phyloP scores from a whole-genome alignment of 78 protist species.

The Speleostelium caveatum region DNA sequence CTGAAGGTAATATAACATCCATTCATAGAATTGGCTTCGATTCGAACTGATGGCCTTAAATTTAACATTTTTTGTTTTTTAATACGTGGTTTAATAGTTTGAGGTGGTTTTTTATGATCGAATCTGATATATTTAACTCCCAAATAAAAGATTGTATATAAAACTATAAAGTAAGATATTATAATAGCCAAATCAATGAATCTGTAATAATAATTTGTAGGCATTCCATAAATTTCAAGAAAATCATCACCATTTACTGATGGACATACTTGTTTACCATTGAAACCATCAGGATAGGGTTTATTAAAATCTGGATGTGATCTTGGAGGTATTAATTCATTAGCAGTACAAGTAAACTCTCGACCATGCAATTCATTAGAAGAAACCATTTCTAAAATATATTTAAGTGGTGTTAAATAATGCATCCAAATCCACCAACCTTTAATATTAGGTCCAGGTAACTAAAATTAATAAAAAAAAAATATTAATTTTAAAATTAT shows the following conservation, averaged over 20 bases:
- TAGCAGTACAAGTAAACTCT: neutral
- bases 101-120: neutral
- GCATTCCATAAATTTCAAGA: neutral
- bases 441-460: slow-evolving; percentile 1
- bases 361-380: slow-evolving; percentile 35
- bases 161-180: neutral
- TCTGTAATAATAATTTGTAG: neutral
- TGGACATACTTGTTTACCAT: slow-evolving; percentile 7
- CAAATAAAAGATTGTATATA: neutral
- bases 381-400: neutral
- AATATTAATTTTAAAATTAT: no score
- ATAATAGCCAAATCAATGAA: neutral
- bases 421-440: slow-evolving; percentile 62
- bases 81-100: neutral
- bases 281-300: neutral
- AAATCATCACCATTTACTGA: neutral
- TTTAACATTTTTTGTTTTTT: neutral
- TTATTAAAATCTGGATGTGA: slow-evolving; percentile 16
- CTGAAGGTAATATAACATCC: neutral
- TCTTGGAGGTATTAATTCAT: slow-evolving; percentile 27
- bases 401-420: slow-evolving; percentile 30
- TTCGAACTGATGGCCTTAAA: neutral
- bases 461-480: slow-evolving; percentile 3
- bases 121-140: neutral
- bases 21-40: neutral